Evolutionary conservation across 345 rosid genomes (phyloP).

Genomic region (Eucalyptus marginata): DNA sequence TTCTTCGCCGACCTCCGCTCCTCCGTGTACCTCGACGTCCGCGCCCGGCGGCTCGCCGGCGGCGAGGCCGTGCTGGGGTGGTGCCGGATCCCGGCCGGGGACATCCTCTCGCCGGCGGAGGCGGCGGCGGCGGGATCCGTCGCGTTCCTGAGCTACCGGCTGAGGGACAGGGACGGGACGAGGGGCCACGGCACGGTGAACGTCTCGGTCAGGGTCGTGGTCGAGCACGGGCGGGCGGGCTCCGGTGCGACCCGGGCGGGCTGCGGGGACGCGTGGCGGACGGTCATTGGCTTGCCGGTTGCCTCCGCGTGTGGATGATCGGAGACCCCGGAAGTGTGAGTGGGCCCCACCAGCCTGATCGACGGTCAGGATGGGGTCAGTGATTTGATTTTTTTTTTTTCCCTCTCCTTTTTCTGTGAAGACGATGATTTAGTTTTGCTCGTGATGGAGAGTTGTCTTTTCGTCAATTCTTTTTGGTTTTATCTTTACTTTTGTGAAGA

Average conservation of each 20-base stretch:
- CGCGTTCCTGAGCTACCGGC: constrained; percentile 5
- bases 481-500: not conserved
- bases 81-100: constrained; percentile 1
- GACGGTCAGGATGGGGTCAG: not conserved
- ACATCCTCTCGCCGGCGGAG: not conserved
- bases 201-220: constrained; percentile 1
- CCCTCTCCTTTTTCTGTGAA: not conserved
- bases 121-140: not conserved
- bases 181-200: constrained; percentile 1
- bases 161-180: constrained; percentile 4
- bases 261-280: not conserved
- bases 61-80: not conserved
- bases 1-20: not conserved
- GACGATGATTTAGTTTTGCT: not conserved
- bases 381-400: not conserved
- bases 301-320: not conserved
- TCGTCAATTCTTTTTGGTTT: not conserved
- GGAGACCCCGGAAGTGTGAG: not conserved
- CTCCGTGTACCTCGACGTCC: not conserved
- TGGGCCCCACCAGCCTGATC: not conserved
- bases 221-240: not conserved
- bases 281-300: not conserved
- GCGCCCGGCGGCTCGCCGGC: not conserved
- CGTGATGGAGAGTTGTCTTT: not conserved
- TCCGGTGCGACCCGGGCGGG: not conserved